Percentiles rank a stretch among this genome's conserved stretches.
These are phyloP conservation scores for Scedosporium minutisporum DNA, from an alignment of 2,329 filamentous ascomycete species.

Conservation along the genomic window DNA sequence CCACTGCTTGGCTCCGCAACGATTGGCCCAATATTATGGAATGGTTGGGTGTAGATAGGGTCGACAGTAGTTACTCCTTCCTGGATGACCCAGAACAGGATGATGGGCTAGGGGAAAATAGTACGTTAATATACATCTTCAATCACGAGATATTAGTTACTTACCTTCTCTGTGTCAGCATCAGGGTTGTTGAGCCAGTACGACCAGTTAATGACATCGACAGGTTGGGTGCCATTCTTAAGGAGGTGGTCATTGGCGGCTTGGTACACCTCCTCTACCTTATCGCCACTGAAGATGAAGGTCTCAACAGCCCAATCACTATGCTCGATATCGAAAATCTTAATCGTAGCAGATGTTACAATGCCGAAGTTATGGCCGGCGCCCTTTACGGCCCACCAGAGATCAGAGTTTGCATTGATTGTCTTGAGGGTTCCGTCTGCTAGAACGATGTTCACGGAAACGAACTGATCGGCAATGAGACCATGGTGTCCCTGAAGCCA, in stretches of 20 bases:
- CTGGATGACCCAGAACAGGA: slow-evolving; percentile 31
- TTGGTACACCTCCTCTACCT: slow-evolving; percentile 37
- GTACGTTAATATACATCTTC: not conserved
- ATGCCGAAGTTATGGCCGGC: slow-evolving; percentile 53
- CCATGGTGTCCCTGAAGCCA: slow-evolving; percentile 43
- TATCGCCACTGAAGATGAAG: slow-evolving; percentile 35
- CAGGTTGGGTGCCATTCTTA: slow-evolving; percentile 30
- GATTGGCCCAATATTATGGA: slow-evolving; percentile 30
- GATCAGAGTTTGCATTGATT: slow-evolving; percentile 32
- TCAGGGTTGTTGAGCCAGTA: slow-evolving; percentile 33
- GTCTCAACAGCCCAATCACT: slow-evolving; percentile 31
- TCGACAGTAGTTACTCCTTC: slow-evolving; percentile 32
- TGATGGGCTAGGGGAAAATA: slow-evolving; percentile 21
- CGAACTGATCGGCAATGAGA: slow-evolving; percentile 41
- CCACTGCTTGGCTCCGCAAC: slow-evolving; percentile 21
- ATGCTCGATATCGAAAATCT: slow-evolving; percentile 36
- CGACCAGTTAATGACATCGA: slow-evolving; percentile 38
- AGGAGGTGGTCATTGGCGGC: slow-evolving; percentile 34
- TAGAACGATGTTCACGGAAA: slow-evolving; percentile 40
- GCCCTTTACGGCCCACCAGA: slow-evolving; percentile 48
- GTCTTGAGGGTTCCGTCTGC: slow-evolving; percentile 33
- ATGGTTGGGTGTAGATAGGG: slow-evolving; percentile 29
- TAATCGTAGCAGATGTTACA: slow-evolving; percentile 36
- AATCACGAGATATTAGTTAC: slow-evolving; percentile 6
- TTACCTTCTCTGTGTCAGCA: slow-evolving; percentile 29